Evolutionary conservation across 2,329 filamentous ascomycete species (phyloP).

Genomic region (Aschersonia sp.): DNA sequence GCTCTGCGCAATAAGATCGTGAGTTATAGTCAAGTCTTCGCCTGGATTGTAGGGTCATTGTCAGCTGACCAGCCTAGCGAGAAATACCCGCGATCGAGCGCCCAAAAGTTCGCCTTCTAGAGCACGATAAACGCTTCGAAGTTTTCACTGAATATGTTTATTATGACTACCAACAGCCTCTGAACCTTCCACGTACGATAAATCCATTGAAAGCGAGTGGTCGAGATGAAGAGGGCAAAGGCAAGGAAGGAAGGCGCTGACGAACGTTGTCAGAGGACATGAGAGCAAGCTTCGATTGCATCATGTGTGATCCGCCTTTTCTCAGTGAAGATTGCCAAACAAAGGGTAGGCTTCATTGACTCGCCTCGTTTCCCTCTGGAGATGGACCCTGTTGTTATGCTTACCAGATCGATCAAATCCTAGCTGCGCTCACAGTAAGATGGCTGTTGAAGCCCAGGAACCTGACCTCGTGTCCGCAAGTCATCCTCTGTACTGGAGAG

Average conservation of each 20-base stretch:
- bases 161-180: conserved; percentile 60
- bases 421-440: conserved; percentile 59
- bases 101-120: conserved; percentile 52
- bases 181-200: conserved; percentile 43
- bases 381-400: neutral
- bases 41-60: neutral
- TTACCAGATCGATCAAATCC: neutral
- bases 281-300: conserved; percentile 49
- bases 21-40: conserved; percentile 10
- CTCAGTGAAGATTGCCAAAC: conserved; percentile 70
- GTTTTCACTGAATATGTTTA: conserved; percentile 61
- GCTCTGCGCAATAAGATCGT: conserved; percentile 58
- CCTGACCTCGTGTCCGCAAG: conserved; percentile 9
- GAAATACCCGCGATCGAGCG: conserved; percentile 10
- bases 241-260: no score
- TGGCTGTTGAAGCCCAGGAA: conserved; percentile 43
- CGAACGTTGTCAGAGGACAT: conserved; percentile 25
- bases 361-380: no score
- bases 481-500: conserved; percentile 67
- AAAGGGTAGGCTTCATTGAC: conserved; percentile 36
- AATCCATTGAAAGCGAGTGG: no score
- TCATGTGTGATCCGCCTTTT: conserved; percentile 69
- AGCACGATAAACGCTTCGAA: conserved; percentile 59
- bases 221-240: no score
- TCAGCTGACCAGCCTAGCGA: conserved; percentile 2